Conservation (phyloP, 2,329 filamentous ascomycete genomes). For the Epichloe sp. region DNA sequence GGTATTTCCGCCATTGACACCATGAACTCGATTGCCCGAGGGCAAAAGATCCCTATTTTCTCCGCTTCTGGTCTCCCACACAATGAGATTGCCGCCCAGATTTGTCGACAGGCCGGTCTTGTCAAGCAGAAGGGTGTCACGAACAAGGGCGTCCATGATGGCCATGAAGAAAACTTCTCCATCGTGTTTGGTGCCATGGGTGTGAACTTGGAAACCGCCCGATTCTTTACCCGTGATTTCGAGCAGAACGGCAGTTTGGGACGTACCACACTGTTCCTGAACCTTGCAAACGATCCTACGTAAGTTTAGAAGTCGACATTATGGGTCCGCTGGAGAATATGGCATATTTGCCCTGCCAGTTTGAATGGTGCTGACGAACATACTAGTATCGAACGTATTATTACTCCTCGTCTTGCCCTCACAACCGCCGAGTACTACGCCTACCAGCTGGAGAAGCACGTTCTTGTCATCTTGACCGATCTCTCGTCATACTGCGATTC, state of each 20-base stretch:
- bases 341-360: too few species aligned
- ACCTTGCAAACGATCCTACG: slow-evolving; percentile 98
- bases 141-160: slow-evolving; percentile 92
- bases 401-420: slow-evolving; percentile 92
- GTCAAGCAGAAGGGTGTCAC: slow-evolving; percentile 66
- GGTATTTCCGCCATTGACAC: slow-evolving; percentile 99
- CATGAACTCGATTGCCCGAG: slow-evolving; percentile 96
- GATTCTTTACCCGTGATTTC: slow-evolving; percentile 97
- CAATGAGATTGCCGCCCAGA: slow-evolving; percentile 98
- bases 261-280: slow-evolving; percentile 92
- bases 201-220: slow-evolving; percentile 97
- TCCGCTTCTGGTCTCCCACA: slow-evolving; percentile 95
- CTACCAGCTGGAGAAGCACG: slow-evolving; percentile 99
- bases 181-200: slow-evolving; percentile 99
- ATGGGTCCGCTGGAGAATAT: too few species aligned
- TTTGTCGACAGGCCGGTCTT: slow-evolving; percentile 90
- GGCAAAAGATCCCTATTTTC: slow-evolving; percentile 99
- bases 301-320: slow-evolving; percentile 32
- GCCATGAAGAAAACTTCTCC: slow-evolving; percentile 97
- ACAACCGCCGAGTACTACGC: slow-evolving; percentile 99
- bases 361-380: background rate
- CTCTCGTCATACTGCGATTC: slow-evolving; percentile 97
- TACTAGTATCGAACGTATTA: slow-evolving; percentile 90
- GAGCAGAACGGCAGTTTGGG: slow-evolving; percentile 99
- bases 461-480: slow-evolving; percentile 96